Evolutionary conservation across 2,329 filamentous ascomycete species (phyloP).

Genomic region (Pseudogymnoascus sp.): DNA sequence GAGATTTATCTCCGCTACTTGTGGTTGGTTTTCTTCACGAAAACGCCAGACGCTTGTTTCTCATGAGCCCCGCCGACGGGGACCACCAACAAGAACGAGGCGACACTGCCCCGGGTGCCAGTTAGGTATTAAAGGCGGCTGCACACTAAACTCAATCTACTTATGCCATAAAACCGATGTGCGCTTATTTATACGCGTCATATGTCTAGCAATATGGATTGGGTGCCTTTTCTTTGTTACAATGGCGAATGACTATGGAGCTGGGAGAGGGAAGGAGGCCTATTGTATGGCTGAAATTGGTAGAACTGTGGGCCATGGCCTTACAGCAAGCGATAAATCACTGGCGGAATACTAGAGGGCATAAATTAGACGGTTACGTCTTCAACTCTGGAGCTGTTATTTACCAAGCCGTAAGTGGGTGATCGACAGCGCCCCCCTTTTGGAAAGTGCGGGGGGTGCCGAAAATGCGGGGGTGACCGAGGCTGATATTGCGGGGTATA

Average conservation of each 20-base stretch:
- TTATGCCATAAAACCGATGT: not conserved
- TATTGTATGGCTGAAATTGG: not conserved
- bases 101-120: not conserved
- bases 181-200: not conserved
- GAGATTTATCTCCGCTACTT: not conserved
- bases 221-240: not conserved
- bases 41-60: not conserved
- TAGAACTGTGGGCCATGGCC: not conserved
- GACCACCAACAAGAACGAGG: not conserved
- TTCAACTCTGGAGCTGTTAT: not conserved
- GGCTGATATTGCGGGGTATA: slow-evolving; percentile 1
- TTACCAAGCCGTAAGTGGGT: not conserved
- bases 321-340: not conserved
- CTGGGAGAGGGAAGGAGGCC: not conserved
- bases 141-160: not conserved
- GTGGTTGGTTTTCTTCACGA: not conserved
- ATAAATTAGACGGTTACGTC: not conserved
- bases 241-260: not conserved
- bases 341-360: not conserved
- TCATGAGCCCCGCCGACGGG: not conserved
- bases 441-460: not conserved
- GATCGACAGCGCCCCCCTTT: not conserved
- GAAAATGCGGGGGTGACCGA: too few relatives aligned
- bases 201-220: not conserved
- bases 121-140: not conserved